Evolutionary conservation across 1,284 basidiomycete genomes (phyloP), one percentile per base, ranked within the genome.

Genomic region (Sporisorium graminicola): DNA sequence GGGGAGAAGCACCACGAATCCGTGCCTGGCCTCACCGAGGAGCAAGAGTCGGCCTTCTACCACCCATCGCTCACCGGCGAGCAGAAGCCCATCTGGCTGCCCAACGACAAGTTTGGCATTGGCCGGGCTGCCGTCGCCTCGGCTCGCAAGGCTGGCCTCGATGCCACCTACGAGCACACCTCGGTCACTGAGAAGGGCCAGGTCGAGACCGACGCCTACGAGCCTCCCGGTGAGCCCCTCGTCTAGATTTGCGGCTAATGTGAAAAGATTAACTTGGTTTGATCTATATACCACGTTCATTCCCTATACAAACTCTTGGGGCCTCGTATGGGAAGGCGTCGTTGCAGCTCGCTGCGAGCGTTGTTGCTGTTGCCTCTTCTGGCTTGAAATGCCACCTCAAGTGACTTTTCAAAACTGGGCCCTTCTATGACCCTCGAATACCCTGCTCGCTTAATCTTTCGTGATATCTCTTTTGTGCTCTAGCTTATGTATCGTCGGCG

Each of bases 31-130:
- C 35, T 63, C 18, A 58, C 46, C 26, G 49, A 50, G 31, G 68
- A 78, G 56, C 65, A 66, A 22, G 67, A 77, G 29, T 69, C 65
- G 52, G 75, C 81, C 16, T 85, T 85, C 68, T 59, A 67, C 58
- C 77, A 83, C 64, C 83, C 83, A 3, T 71, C 83, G 26, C 65
- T 80, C 44, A 81, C 69, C 22, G 79, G 79, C 35, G 69, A 75
- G 63, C 83, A 85, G 72, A 65, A 77, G 50, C 70, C 76, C 29
- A 74, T 84, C 61, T 85, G 84, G 84, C 64, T 84, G 58, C 82
- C 84, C 59, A 79, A 84, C 66, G 84, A 85, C 77, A 65, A 73
- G 56, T 79, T 76, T 27, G 84, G 83, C 42, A 79, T 85, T 18
- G 83, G 83, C 24, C 71, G 73, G 46, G 73, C 81, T 13, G 76